Evolutionary conservation across 2,329 filamentous ascomycete genomes (phyloP).

Genomic region (Claviceps sp.): DNA sequence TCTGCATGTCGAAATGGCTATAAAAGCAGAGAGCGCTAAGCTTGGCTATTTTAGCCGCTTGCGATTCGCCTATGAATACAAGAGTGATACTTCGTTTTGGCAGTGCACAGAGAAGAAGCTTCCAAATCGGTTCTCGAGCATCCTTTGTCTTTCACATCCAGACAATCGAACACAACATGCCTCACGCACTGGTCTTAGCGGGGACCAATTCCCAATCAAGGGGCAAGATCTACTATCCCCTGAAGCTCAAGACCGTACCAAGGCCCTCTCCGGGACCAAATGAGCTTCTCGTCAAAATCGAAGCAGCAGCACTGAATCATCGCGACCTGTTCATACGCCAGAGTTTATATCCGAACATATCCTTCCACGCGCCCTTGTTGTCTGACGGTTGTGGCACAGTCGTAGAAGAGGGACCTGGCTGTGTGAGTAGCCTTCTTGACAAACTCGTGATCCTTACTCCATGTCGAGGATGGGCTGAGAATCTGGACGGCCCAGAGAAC

Average conservation of each 20-base stretch:
- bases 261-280: conserved; percentile 35
- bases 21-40: too few relatives aligned
- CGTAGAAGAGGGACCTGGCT: conserved; percentile 41
- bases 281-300: conserved; percentile 63
- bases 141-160: background rate
- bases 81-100: too few relatives aligned
- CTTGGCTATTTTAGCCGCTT: too few relatives aligned
- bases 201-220: background rate
- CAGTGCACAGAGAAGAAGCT: too few relatives aligned
- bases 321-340: conserved; percentile 90
- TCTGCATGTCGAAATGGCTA: too few relatives aligned
- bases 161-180: background rate
- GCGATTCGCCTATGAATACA: too few relatives aligned
- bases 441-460: conserved; percentile 71
- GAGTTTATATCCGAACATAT: conserved; percentile 75
- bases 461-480: conserved; percentile 61
- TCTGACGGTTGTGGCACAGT: conserved; percentile 74
- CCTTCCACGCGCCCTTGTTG: conserved; percentile 65
- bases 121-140: too few relatives aligned
- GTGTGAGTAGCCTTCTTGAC: conserved; percentile 25
- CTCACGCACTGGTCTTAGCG: conserved; percentile 1
- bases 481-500: conserved; percentile 59
- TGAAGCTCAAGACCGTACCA: conserved; percentile 1
- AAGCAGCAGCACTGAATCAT: conserved; percentile 79
- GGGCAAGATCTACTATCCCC: background rate